Evolutionary conservation across 108 stramenopile species (phyloP), one percentile per base, ranked within the genome.

Genomic region (Aureococcus anophagefferens): DNA sequence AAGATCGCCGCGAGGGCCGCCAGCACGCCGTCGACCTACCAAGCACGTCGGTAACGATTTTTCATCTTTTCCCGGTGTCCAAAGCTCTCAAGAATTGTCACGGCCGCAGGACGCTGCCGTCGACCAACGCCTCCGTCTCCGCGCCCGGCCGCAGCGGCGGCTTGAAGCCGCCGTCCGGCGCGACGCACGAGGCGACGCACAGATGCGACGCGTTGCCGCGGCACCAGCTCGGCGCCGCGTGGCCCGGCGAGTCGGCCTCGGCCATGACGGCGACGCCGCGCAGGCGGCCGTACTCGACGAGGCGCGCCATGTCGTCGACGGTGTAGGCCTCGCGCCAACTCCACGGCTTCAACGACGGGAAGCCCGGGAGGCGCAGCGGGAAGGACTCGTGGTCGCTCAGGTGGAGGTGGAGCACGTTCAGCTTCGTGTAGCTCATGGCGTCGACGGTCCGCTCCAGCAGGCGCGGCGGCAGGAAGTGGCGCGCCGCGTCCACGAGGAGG

Each of bases 181-280:
- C n/a, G n/a, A n/a, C n/a, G n/a, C n/a, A n/a, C n/a, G n/a, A n/a
- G n/a, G n/a, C n/a, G n/a, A n/a, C n/a, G n/a, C n/a, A n/a, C n/a
- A n/a, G n/a, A n/a, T n/a, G n/a, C n/a, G n/a, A n/a, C n/a, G n/a
- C 72, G 64, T 72, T 70, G 5, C 77, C 81, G 29, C 21, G 28
- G 63, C 77, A 77, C 81, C 81, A 81, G 4, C 64, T 30, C n/a
- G n/a, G n/a, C 4, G 69, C 77, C 14, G 84, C 78, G 74, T 92
- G 91, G n/a, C 89, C 91, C 5, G 91, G 89, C 68, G 85, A 66
- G 66, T 92, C 87, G 30, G 88, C 66, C 67, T 92, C 91, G 13
- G 85, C 85, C 4, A 89, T 76, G 62, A 90, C 84, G 16, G 84
- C 77, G 44, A 92, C 85, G 25, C 88, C 88, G 7, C 84, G 82